Percentiles rank a stretch among this genome's conserved stretches.
Evolutionary conservation across 176 grass and related monocot species (phyloP).

Genomic region (Oryza glumipatula): DNA sequence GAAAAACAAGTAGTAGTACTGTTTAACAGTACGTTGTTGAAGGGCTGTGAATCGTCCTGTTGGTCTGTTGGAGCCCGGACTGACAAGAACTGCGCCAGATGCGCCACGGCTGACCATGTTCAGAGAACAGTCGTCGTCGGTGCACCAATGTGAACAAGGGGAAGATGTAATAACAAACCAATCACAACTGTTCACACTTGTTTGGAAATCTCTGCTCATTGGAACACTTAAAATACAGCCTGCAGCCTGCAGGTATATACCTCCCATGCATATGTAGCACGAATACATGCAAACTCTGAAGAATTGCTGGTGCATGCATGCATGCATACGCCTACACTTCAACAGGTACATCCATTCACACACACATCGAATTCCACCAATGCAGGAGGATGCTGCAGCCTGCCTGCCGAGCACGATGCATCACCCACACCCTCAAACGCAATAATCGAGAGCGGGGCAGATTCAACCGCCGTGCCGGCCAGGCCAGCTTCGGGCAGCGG

Average conservation of each 20-base stretch:
- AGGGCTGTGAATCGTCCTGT: not conserved
- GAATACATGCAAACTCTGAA: not conserved
- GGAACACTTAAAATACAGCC: not conserved
- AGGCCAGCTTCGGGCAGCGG: conserved; percentile 11
- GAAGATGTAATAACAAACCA: not conserved
- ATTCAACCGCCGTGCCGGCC: conserved; percentile 33
- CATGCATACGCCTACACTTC: not conserved
- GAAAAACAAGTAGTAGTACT: too few species aligned
- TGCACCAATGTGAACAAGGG: not conserved
- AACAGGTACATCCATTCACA: not conserved
- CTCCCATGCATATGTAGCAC: not conserved
- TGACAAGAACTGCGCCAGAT: not conserved
- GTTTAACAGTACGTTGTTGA: too few species aligned
- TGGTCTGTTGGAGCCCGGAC: not conserved
- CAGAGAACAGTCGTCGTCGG: not conserved
- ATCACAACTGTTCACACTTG: not conserved
- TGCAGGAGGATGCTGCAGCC: conserved; percentile 2
- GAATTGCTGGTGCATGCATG: conserved; percentile 26
- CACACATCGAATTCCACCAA: not conserved
- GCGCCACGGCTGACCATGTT: not conserved
- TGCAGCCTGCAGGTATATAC: too few species aligned
- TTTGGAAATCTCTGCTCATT: not conserved
- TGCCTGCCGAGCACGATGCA: not conserved
- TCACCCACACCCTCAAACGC: not conserved
- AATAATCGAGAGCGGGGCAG: conserved; percentile 47